phyloP scores from a whole-genome alignment of 148 eudicot genomes.

The Rhododendron mucronatum region DNA sequence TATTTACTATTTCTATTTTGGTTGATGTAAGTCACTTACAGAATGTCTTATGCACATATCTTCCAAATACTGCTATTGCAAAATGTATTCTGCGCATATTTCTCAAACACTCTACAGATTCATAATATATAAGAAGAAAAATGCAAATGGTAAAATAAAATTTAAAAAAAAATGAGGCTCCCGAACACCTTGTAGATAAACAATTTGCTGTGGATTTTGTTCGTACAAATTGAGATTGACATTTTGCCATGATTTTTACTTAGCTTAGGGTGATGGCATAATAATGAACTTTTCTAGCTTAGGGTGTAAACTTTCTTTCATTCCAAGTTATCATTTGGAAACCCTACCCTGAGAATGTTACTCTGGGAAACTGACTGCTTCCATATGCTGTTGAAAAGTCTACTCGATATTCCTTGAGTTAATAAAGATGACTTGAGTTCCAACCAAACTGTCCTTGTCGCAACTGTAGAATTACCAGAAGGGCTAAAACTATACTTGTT shows the following conservation, averaged over 20 bases:
- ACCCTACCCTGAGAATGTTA: background rate
- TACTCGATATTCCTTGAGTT: background rate
- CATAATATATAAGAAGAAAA: too few relatives aligned
- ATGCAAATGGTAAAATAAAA: too few relatives aligned
- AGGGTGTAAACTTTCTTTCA: background rate
- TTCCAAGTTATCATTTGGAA: background rate
- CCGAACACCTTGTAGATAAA: background rate
- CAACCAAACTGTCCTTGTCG: slow-evolving; percentile 1
- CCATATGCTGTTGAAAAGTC: too few relatives aligned
- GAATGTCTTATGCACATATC: too few relatives aligned
- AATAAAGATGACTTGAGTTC: background rate
- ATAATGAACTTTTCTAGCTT: background rate
- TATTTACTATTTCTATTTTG: background rate
- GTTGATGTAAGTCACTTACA: too few relatives aligned
- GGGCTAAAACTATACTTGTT: background rate
- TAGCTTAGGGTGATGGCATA: background rate
- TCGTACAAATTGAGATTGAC: background rate
- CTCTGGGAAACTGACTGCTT: background rate
- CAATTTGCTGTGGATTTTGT: background rate
- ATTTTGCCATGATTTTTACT: background rate
- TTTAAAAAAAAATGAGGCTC: background rate
- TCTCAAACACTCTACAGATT: background rate
- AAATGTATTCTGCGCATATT: too few relatives aligned
- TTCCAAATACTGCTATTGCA: background rate
- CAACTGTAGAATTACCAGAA: background rate